These are phyloP conservation scores for Trypanosoma cruzi DNA, from an alignment of 208 protist species.

Conservation along the genomic window DNA sequence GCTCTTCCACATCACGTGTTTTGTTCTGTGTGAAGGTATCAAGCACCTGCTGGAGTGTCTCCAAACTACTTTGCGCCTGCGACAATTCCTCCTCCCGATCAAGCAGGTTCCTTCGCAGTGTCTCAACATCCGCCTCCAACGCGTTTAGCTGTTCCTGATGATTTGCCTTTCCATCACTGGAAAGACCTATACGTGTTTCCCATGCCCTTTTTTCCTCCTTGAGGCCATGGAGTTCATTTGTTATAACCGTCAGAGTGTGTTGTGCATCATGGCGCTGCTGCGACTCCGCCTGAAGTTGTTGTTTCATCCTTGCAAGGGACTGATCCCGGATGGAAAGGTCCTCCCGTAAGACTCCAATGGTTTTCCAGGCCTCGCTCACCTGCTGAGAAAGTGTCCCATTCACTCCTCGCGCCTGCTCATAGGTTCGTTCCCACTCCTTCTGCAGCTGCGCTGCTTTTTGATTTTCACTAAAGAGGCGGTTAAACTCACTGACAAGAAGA, in stretches of 20 bases:
- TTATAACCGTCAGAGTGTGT: constrained; percentile 27
- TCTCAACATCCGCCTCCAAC: constrained; percentile 46
- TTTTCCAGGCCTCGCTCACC: constrained; percentile 59
- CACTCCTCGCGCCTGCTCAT: constrained; percentile 68
- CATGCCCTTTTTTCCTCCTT: constrained; percentile 41
- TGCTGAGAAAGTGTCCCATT: constrained; percentile 74
- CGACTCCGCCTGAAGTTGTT: constrained; percentile 35
- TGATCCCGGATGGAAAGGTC: constrained; percentile 53
- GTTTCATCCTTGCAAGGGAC: constrained; percentile 31
- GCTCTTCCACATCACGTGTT: constrained; percentile 36
- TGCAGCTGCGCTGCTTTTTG: constrained; percentile 37
- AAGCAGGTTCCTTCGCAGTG: constrained; percentile 33
- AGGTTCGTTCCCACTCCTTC: constrained; percentile 83
- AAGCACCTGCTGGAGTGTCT: constrained; percentile 48
- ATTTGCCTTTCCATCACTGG: constrained; percentile 22
- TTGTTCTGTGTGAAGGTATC: constrained; percentile 41
- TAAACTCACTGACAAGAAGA: constrained; percentile 47
- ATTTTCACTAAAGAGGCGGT: constrained; percentile 9
- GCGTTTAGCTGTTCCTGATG: constrained; percentile 7
- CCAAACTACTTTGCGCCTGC: constrained; percentile 27
- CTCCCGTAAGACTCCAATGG: constrained; percentile 55
- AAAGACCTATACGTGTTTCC: constrained; percentile 14
- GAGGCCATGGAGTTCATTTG: constrained; percentile 44
- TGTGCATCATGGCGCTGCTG: constrained; percentile 34
- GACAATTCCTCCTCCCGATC: constrained; percentile 52